These are phyloP conservation scores for Lichtheimia hyalospora DNA, from an alignment of 371 early-diverging fungal genomes.

Conservation along the genomic window DNA sequence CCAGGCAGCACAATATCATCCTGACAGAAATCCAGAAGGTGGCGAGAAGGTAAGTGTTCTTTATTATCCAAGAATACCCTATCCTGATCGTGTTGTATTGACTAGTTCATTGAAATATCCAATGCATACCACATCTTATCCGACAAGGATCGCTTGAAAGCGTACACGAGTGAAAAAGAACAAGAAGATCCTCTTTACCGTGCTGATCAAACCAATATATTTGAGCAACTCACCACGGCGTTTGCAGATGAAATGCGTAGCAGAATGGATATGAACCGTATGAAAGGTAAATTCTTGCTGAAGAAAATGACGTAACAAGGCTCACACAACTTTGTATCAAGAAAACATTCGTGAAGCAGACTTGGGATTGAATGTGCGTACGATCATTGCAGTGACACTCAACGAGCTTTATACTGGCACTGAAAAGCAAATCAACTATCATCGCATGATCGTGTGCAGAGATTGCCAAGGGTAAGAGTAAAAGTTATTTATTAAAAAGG, in stretches of 20 bases:
- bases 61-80: constrained; percentile 12
- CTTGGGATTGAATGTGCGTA: constrained; percentile 73
- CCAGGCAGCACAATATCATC: constrained; percentile 94
- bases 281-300: constrained; percentile 4
- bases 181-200: constrained; percentile 78
- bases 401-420: constrained; percentile 86
- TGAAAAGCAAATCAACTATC: background rate
- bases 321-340: background rate
- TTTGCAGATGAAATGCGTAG: constrained; percentile 80
- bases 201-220: constrained; percentile 46
- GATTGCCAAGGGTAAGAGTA: constrained; percentile 54
- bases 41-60: constrained; percentile 29
- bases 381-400: constrained; percentile 57
- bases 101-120: constrained; percentile 89
- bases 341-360: constrained; percentile 23
- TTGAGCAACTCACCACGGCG: constrained; percentile 71
- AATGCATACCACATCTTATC: constrained; percentile 96
- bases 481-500: too few relatives aligned
- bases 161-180: constrained; percentile 84
- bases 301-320: background rate
- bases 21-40: constrained; percentile 76
- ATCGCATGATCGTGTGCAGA: constrained; percentile 52
- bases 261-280: background rate
- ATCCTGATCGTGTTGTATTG: too few relatives aligned
- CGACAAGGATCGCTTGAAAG: constrained; percentile 77